phyloP scores from a whole-genome alignment of 129 eudicot genomes.

The Flaveria sonorensis region DNA sequence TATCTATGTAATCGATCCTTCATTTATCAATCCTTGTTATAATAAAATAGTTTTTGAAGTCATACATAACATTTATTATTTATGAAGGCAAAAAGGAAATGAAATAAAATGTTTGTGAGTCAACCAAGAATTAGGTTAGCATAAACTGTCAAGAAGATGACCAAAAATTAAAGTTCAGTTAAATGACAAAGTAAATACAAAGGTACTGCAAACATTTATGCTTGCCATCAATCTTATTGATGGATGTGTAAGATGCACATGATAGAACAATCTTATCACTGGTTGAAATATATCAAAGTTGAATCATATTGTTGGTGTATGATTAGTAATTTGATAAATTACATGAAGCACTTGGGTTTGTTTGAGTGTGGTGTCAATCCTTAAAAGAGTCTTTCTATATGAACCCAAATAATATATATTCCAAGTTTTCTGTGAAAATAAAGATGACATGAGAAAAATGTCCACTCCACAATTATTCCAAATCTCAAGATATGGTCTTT shows the following conservation, averaged over 20 bases:
- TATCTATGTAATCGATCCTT: no score
- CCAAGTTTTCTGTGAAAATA: no score
- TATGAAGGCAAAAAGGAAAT: neutral
- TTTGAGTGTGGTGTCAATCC: neutral
- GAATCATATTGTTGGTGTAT: neutral
- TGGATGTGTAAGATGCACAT: neutral
- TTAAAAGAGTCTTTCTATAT: neutral
- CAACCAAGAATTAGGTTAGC: neutral
- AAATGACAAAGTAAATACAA: neutral
- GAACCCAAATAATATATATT: neutral
- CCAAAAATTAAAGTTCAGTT: neutral
- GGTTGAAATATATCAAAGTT: neutral
- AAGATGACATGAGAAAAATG: no score
- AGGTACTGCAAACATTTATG: neutral
- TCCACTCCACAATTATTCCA: no score
- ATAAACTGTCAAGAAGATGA: neutral
- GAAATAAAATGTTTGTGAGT: neutral
- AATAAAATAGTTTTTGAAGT: no score
- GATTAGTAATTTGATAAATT: neutral
- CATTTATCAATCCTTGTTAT: no score
- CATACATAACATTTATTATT: neutral
- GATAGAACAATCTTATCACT: neutral
- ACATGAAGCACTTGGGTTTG: neutral
- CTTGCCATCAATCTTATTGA: neutral
- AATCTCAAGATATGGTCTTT: no score